Evolutionary conservation across 306 rosid genomes (phyloP), one percentile per base, ranked within the genome.

Genomic region (Fragaria nilgerrensis): DNA sequence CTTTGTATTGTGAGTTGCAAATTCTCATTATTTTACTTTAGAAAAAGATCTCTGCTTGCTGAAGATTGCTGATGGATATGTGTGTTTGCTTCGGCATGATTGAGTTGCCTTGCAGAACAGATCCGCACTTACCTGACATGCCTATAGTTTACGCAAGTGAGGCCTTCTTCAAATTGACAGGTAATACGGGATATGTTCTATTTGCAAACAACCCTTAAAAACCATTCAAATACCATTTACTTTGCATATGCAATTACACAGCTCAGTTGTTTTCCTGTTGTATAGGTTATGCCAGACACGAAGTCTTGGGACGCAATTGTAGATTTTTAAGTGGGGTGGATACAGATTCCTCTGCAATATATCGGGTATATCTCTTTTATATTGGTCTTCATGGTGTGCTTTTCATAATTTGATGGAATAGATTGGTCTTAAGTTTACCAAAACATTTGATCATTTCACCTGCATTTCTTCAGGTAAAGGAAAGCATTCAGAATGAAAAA

Each of bases 1-100:
- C 91, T 95, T 95, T 91, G 97, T 95, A 91, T 91, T 95, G 99
- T 95, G 99, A 95, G 99, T 95, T 94, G 81, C 79, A 78, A 78
- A 85, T 83, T 85, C 85, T 88, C 85, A 83, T 76, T 85, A 84
- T 82, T 73, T 73, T 78, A 67, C 81, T 84, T 84, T 75, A 62
- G 62, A 53, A 12, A 56, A 65, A 36, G 75, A 63, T 82, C 59
- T 61, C 44, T 41, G 72, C 75, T 37, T 81, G 71, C 53, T 64
- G 53, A 77, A 68, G 84, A 81, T 59, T 63, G 73, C 84, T 81
- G 71, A 84, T 70, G 76, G 11, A 74, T 83, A 19, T 29, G 13
- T 78, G 59, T 84, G 79, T 74, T 77, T 84, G 59, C 69, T 64
- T 79, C 63, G 59, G 59, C 36, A 72, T 59, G 66, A 68, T 43